Evolutionary conservation across 352 stramenopile genomes (phyloP).

Genomic region (Phytophthora citrophthora): DNA sequence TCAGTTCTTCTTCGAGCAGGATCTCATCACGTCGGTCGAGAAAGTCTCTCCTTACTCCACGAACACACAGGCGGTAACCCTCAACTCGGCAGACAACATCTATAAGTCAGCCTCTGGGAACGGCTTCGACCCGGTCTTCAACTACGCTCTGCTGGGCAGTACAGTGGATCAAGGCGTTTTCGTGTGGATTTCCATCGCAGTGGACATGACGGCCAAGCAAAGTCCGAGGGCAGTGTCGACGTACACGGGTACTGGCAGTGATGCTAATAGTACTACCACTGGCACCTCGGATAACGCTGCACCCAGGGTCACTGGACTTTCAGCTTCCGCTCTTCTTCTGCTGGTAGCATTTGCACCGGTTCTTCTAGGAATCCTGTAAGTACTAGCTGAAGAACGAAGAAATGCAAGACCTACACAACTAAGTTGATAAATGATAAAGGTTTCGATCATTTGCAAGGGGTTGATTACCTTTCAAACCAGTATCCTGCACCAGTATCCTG

Average conservation of each 20-base stretch:
- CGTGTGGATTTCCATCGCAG: conserved; percentile 30
- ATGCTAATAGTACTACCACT: not conserved
- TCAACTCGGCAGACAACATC: conserved; percentile 19
- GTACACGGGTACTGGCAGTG: not conserved
- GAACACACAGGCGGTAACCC: conserved; percentile 19
- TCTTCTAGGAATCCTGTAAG: not conserved
- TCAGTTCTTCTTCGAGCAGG: conserved; percentile 39
- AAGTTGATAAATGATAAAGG: no score
- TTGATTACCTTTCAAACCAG: no score
- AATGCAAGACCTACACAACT: no score
- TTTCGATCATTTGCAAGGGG: no score
- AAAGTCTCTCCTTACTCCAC: conserved; percentile 16
- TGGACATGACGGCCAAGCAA: conserved; percentile 24
- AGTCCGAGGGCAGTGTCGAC: conserved; percentile 11
- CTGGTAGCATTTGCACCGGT: conserved; percentile 1
- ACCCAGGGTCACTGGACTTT: not conserved
- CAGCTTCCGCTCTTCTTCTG: not conserved
- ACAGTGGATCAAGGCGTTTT: conserved; percentile 12
- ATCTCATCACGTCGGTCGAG: conserved; percentile 26
- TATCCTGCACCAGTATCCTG: no score
- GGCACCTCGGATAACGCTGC: not conserved
- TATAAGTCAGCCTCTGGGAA: not conserved
- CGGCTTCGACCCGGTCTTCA: not conserved
- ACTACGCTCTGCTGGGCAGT: conserved; percentile 1
- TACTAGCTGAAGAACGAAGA: no score